These are phyloP conservation scores for Penicillium sp. DNA, from an alignment of 2,329 filamentous ascomycete genomes.

Conservation along the genomic window DNA sequence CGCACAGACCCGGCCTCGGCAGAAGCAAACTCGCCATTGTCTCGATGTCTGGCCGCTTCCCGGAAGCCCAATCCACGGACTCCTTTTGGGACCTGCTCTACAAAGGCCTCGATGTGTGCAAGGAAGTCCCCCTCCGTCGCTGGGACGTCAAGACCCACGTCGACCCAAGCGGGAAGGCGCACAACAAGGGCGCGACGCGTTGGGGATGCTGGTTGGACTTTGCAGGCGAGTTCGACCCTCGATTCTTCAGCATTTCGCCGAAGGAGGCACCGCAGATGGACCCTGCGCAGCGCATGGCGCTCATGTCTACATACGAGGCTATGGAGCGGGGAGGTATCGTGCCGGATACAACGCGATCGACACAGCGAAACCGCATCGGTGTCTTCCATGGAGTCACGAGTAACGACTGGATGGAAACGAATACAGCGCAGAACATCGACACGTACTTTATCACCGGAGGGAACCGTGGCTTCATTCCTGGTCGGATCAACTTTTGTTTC, in stretches of 20 bases:
- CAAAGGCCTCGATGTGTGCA: not conserved
- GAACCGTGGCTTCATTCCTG: conserved; percentile 62
- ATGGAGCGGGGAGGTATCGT: conserved; percentile 78
- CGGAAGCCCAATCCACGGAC: not conserved
- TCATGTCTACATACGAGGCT: conserved; percentile 78
- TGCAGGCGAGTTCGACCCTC: conserved; percentile 59
- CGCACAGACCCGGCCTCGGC: not conserved
- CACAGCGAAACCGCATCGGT: conserved; percentile 76
- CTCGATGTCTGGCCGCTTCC: conserved; percentile 10
- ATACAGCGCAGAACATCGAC: conserved; percentile 71
- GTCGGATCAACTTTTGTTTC: conserved; percentile 76
- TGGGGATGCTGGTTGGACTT: conserved; percentile 5
- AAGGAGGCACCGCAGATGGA: conserved; percentile 68
- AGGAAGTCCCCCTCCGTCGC: conserved; percentile 1
- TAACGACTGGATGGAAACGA: conserved; percentile 72
- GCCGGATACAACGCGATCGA: conserved; percentile 64
- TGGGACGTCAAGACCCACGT: conserved; percentile 2
- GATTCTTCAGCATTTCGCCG: conserved; percentile 61
- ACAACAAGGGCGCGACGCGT: not conserved
- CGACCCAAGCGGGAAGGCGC: not conserved
- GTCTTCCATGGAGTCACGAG: conserved; percentile 74
- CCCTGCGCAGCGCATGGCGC: conserved; percentile 75
- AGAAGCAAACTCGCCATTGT: conserved; percentile 9
- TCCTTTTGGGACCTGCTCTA: conserved; percentile 8
- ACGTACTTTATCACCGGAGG: conserved; percentile 68